Evolutionary conservation across 192 early-diverging fungal species (phyloP), one percentile per base, ranked within the genome.

Genomic region (Backusella liffmaniae): DNA sequence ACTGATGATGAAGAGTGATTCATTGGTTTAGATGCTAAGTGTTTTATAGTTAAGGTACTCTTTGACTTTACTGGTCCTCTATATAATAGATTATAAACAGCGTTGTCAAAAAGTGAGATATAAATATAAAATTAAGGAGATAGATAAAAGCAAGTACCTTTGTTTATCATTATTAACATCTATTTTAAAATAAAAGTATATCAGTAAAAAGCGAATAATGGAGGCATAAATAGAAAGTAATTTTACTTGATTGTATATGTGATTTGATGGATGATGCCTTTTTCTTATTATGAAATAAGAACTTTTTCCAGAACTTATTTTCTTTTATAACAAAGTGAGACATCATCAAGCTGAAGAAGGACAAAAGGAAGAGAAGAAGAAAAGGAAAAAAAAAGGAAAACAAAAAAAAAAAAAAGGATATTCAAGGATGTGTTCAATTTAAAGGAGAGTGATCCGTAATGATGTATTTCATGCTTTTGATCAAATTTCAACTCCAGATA

Each of bases 401-500:
- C 12, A 62, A 62, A 59, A 29, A 29, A 62, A 62, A 62, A 59
- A 59, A 62, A 62, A 62, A 62, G 56, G 56, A 62, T 62, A 29
- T 62, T 62, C 23, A 62, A 62, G 56, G 56, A 62, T 62, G 23
- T 56, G 32, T 32, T 32, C 32, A 32, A 23, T 56, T 62, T 62
- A 62, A 62, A 62, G 56, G 56, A 62, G 56, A 59, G 18, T 26
- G 21, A 59, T 59, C n/a, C 18, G 29, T 59, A 9, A 21, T 59
- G 56, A 23, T 49, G n/a, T 39, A 39, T 10, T 49, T 49, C 16
- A 49, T 49, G 16, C 46, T 49, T 49, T 18, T 49, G 46, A 49
- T 18, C 46, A 49, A 16, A 49, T 49, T 49, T 49, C 46, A 49
- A 49, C 15, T 49, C 46, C 46, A 49, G 46, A 49, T 49, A 49